Percentiles rank a stretch among this genome's conserved stretches.
Evolutionary conservation across 179 eudicot species (phyloP).

Genomic region (Patellifolia procumbens): DNA sequence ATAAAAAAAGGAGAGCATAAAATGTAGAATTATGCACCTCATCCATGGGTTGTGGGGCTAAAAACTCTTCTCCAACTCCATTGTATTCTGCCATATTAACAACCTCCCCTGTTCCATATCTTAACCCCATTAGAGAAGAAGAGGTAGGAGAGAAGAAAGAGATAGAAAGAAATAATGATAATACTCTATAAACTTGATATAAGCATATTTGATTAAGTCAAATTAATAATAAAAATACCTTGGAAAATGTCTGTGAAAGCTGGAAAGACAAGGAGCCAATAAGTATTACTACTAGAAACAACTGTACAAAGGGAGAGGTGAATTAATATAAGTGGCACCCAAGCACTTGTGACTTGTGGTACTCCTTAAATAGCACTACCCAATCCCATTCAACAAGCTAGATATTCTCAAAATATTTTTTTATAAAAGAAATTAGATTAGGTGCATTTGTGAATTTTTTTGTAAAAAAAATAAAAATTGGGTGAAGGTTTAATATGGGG

Average conservation of each 20-base stretch:
- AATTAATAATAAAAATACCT: constrained; percentile 10
- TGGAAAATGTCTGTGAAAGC: constrained; percentile 22
- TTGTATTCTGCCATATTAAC: constrained; percentile 40
- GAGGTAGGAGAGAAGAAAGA: neutral
- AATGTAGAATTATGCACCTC: constrained; percentile 31
- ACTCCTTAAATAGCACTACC: constrained; percentile 32
- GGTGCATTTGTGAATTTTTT: neutral
- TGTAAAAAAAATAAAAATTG: too few relatives aligned
- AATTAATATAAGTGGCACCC: constrained; percentile 24
- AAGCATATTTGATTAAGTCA: neutral
- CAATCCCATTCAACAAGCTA: too few relatives aligned
- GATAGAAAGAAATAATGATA: too few relatives aligned
- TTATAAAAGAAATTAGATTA: too few relatives aligned
- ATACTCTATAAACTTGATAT: neutral
- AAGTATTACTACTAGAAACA: neutral
- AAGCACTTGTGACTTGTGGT: constrained; percentile 24
- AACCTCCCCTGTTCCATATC: constrained; percentile 21
- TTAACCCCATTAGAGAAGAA: constrained; percentile 23
- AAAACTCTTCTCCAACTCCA: constrained; percentile 31
- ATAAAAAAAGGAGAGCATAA: neutral
- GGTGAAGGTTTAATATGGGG: neutral
- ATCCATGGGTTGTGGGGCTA: constrained; percentile 35
- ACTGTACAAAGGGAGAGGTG: constrained; percentile 4
- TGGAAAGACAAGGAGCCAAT: constrained; percentile 16
- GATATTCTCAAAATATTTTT: too few relatives aligned